Evolutionary conservation across 306 rosid genomes (phyloP).

Genomic region (Rosa multiflora): DNA sequence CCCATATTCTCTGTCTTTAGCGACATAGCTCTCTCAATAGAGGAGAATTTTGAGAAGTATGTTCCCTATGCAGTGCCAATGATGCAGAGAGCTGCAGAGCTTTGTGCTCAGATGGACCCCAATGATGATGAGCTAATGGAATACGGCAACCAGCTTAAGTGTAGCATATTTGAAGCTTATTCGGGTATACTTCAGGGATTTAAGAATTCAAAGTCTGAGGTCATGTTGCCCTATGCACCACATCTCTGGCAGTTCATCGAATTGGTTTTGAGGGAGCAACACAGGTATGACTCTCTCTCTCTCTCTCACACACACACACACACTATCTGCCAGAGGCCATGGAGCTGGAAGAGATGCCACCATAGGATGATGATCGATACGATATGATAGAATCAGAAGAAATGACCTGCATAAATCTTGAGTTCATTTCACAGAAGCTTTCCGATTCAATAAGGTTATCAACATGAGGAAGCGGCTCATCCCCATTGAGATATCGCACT

Average conservation of each 20-base stretch:
- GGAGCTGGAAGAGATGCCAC: slow-evolving; percentile 28
- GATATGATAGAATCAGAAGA: slow-evolving; percentile 20
- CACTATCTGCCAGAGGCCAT: slow-evolving; percentile 44
- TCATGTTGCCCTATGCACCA: slow-evolving; percentile 39
- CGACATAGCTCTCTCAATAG: slow-evolving; percentile 37
- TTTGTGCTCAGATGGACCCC: slow-evolving; percentile 30
- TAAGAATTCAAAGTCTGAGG: slow-evolving; percentile 31
- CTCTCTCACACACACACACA: no score
- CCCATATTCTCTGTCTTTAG: slow-evolving; percentile 41
- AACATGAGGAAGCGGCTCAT: slow-evolving; percentile 46
- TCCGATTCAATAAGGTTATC: slow-evolving; percentile 21
- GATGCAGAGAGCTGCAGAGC: slow-evolving; percentile 39
- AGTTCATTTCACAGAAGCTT: slow-evolving; percentile 15
- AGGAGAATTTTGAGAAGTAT: slow-evolving; percentile 41
- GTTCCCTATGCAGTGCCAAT: slow-evolving; percentile 29
- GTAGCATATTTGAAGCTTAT: slow-evolving; percentile 43
- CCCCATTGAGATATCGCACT: slow-evolving; percentile 40
- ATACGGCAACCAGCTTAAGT: slow-evolving; percentile 35
- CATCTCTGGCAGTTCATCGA: slow-evolving; percentile 39
- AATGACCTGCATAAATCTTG: slow-evolving; percentile 24
- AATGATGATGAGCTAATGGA: slow-evolving; percentile 34
- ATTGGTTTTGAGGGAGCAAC: slow-evolving; percentile 23
- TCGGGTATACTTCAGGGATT: slow-evolving; percentile 42
- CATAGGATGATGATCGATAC: slow-evolving; percentile 23
- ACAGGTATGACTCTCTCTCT: slow-evolving; percentile 16